These are phyloP conservation scores for Calonectria pseudoturangicola DNA, from an alignment of 2,329 filamentous ascomycete species.

Conservation along the genomic window DNA sequence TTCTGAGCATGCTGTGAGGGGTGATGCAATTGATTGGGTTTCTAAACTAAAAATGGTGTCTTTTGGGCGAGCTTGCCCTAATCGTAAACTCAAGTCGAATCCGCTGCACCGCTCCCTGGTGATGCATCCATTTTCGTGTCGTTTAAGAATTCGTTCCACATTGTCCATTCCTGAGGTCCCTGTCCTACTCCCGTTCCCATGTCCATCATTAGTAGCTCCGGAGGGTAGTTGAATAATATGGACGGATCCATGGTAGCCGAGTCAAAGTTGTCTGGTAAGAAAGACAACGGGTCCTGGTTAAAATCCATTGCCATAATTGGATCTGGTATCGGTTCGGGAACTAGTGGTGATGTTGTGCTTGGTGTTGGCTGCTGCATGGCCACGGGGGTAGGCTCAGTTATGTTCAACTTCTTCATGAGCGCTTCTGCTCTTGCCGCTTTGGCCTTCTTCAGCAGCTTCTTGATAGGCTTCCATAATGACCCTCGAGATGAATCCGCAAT, in stretches of 20 bases:
- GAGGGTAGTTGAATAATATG: slow-evolving; percentile 54
- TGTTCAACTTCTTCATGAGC: slow-evolving; percentile 52
- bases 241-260: slow-evolving; percentile 56
- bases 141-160: slow-evolving; percentile 67
- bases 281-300: neutral
- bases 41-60: slow-evolving; percentile 46
- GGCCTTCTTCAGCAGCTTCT: slow-evolving; percentile 71
- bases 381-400: slow-evolving; percentile 38
- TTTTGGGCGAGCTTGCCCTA: slow-evolving; percentile 26
- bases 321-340: slow-evolving; percentile 12
- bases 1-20: slow-evolving; percentile 54
- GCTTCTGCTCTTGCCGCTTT: slow-evolving; percentile 61
- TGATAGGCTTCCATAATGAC: slow-evolving; percentile 72
- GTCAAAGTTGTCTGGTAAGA: slow-evolving; percentile 49
- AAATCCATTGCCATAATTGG: slow-evolving; percentile 25
- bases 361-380: neutral
- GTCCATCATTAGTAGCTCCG: slow-evolving; percentile 53
- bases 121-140: slow-evolving; percentile 62
- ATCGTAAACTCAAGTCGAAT: slow-evolving; percentile 44
- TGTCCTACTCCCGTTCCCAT: slow-evolving; percentile 49
- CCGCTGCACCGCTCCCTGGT: slow-evolving; percentile 51
- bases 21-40: slow-evolving; percentile 57
- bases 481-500: slow-evolving; percentile 71
- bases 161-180: slow-evolving; percentile 56
- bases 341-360: slow-evolving; percentile 25